Conservation (phyloP, 306 rosid genomes). For the Acacia crassicarpa region DNA sequence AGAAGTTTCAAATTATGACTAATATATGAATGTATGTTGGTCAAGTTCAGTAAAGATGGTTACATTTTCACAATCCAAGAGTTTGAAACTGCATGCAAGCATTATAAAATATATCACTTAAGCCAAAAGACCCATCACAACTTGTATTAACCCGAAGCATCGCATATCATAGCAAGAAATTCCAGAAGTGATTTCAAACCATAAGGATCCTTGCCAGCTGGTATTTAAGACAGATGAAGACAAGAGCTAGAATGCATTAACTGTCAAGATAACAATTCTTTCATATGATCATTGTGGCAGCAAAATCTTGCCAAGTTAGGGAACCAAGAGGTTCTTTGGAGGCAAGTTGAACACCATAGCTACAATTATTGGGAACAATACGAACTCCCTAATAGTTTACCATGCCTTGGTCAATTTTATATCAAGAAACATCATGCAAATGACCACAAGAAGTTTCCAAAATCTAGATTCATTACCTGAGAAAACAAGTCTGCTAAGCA, state of each 20-base stretch:
- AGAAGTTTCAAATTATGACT: neutral
- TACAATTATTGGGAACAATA: conserved; percentile 5
- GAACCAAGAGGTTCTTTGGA: neutral
- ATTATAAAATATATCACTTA: neutral
- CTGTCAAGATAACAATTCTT: conserved; percentile 5
- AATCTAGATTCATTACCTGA: conserved; percentile 48
- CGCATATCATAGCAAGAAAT: neutral
- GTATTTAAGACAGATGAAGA: neutral
- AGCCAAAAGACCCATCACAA: neutral
- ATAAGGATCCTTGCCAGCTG: neutral
- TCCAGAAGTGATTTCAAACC: neutral
- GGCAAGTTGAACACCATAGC: neutral
- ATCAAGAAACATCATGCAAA: conserved; percentile 1
- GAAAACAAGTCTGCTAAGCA: conserved; percentile 90
- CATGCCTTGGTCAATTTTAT: neutral
- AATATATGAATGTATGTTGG: neutral
- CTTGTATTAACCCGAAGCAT: neutral
- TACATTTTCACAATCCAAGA: neutral
- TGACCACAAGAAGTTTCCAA: conserved; percentile 8
- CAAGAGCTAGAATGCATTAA: neutral
- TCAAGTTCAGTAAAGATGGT: neutral
- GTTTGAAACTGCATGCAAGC: neutral
- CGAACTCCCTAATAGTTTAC: neutral
- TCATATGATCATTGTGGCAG: neutral
- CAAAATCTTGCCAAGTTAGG: neutral